Conservation (phyloP, 768 basidiomycete species). For the Suillus clintonianus region DNA sequence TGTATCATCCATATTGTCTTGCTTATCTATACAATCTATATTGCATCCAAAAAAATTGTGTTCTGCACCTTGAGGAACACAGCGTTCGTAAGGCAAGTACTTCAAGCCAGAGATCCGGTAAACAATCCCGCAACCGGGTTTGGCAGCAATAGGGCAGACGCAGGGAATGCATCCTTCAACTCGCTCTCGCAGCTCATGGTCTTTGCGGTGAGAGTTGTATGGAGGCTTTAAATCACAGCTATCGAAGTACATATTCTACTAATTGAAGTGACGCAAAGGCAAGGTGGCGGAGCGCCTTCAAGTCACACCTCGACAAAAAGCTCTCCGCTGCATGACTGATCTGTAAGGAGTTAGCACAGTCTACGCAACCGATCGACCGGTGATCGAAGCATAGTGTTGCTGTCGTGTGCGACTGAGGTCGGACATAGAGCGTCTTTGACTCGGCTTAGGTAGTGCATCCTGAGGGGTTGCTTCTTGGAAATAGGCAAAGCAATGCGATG, state of each 20-base stretch:
- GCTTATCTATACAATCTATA: not conserved
- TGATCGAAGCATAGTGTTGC: too few relatives aligned
- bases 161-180: not conserved
- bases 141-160: not conserved
- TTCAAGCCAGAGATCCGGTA: not conserved
- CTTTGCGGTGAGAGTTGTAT: not conserved
- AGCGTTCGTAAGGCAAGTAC: not conserved
- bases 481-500: not conserved
- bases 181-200: not conserved
- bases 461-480: not conserved
- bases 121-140: not conserved
- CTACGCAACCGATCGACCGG: too few relatives aligned
- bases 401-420: too few relatives aligned
- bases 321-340: too few relatives aligned
- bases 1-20: not conserved
- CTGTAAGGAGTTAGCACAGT: too few relatives aligned
- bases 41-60: not conserved
- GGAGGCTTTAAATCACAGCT: not conserved
- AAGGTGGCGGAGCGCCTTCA: too few relatives aligned
- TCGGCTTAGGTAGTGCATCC: too few relatives aligned
- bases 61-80: not conserved
- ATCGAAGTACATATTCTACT: not conserved
- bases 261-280: too few relatives aligned
- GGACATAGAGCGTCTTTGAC: too few relatives aligned
- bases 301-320: too few relatives aligned